phyloP scores from a whole-genome alignment of 129 eudicot species.

The Escallonia rubra region DNA sequence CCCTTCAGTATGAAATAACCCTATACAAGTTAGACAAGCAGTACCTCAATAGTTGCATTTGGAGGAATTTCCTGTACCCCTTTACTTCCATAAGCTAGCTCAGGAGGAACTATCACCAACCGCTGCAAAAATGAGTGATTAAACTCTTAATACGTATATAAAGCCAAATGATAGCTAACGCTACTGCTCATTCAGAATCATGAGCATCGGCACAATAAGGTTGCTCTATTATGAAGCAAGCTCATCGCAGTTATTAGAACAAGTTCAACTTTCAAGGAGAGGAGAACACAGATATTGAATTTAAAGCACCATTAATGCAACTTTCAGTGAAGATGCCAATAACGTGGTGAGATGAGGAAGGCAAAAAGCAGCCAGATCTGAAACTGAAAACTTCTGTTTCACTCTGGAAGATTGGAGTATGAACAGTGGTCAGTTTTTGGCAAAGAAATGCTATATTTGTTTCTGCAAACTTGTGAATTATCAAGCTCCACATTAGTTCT shows the following conservation, averaged over 20 bases:
- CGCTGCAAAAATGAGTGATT: slow-evolving; percentile 47
- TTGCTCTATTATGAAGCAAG: not conserved
- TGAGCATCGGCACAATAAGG: not conserved
- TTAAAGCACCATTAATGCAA: too few relatives aligned
- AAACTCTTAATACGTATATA: not conserved
- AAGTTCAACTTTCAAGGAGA: not conserved
- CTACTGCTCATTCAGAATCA: not conserved
- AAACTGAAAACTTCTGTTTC: not conserved
- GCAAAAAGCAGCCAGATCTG: not conserved
- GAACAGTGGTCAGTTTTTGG: not conserved
- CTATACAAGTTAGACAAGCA: not conserved
- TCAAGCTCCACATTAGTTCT: too few relatives aligned
- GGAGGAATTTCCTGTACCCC: slow-evolving; percentile 99
- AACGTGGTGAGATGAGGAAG: too few relatives aligned
- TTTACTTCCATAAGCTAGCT: slow-evolving; percentile 90
- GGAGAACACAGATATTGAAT: not conserved
- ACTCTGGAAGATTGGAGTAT: not conserved
- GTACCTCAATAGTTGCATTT: slow-evolving; percentile 95
- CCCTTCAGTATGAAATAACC: not conserved
- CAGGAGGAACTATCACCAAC: slow-evolving; percentile 87
- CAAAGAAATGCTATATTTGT: not conserved
- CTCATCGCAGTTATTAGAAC: not conserved
- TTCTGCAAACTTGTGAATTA: too few relatives aligned
- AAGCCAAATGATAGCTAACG: not conserved
- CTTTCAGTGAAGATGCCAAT: too few relatives aligned